Percentiles rank a stretch among this genome's conserved stretches.
Evolutionary conservation across 1,139 yeast species (phyloP).

Genomic region (Zygoascus sp.): DNA sequence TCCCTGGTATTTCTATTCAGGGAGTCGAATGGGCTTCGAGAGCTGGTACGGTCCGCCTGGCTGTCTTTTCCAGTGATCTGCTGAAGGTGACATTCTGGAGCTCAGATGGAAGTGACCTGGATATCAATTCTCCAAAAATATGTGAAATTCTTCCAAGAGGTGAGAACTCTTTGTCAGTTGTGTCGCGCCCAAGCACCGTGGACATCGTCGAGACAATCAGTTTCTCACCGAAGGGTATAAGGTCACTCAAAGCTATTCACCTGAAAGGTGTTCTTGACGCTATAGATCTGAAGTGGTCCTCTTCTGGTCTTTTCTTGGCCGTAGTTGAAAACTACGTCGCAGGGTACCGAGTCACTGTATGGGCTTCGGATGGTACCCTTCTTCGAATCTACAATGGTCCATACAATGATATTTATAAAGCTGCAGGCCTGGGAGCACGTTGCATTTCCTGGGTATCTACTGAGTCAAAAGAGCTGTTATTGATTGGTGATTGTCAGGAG

Average conservation of each 20-base stretch:
- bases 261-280: constrained; percentile 23
- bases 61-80: constrained; percentile 19
- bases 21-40: constrained; percentile 24
- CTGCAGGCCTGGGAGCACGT: constrained; percentile 19
- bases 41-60: constrained; percentile 19
- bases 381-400: constrained; percentile 21
- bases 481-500: constrained; percentile 26
- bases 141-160: constrained; percentile 12
- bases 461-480: constrained; percentile 17
- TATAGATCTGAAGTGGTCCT: constrained; percentile 24
- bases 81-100: constrained; percentile 23
- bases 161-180: constrained; percentile 15
- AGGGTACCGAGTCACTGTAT: constrained; percentile 26
- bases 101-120: constrained; percentile 23
- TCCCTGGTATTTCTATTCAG: constrained; percentile 21
- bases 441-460: constrained; percentile 18
- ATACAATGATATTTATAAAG: constrained; percentile 10
- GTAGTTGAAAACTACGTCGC: constrained; percentile 26
- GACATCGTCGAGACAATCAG: constrained; percentile 18
- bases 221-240: constrained; percentile 5
- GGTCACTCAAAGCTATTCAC: constrained; percentile 5
- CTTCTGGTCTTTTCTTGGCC: constrained; percentile 26
- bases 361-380: constrained; percentile 22
- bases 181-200: constrained; percentile 19
- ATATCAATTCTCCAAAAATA: constrained; percentile 21